Conservation (phyloP, 352 stramenopile genomes). For the Globisporangium spiculum region DNA sequence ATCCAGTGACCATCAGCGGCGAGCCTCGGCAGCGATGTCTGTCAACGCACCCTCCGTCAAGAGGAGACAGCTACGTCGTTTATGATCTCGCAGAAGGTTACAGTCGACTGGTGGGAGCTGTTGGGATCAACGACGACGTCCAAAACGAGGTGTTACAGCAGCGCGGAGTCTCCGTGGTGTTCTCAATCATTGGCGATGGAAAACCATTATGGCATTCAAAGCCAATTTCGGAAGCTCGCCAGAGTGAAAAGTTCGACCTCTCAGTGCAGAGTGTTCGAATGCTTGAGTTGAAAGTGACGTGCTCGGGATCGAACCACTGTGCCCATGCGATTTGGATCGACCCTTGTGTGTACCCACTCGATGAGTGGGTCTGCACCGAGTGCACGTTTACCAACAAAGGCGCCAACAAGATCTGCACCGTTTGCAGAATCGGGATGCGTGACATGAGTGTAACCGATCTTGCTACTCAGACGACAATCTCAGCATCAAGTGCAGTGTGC, state of each 20-base stretch:
- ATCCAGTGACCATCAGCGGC: conserved; percentile 53
- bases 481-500: neutral
- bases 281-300: conserved; percentile 69
- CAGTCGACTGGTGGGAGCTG: conserved; percentile 42
- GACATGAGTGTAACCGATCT: conserved; percentile 10
- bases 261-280: conserved; percentile 62
- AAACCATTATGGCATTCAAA: conserved; percentile 75
- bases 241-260: conserved; percentile 59
- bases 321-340: conserved; percentile 83
- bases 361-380: conserved; percentile 68
- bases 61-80: conserved; percentile 74
- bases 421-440: conserved; percentile 43
- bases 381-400: conserved; percentile 80
- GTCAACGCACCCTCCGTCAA: conserved; percentile 71
- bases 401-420: conserved; percentile 31
- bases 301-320: conserved; percentile 72
- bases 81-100: conserved; percentile 77
- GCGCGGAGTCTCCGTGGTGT: conserved; percentile 49
- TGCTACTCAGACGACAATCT: neutral
- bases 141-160: conserved; percentile 56
- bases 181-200: conserved; percentile 73
- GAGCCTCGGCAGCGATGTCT: conserved; percentile 72
- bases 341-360: conserved; percentile 55
- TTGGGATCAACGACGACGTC: conserved; percentile 79
- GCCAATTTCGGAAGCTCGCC: conserved; percentile 31